Evolutionary conservation across 352 stramenopile genomes (phyloP), one percentile per base, ranked within the genome.

Genomic region (Globisporangium cederbergense): DNA sequence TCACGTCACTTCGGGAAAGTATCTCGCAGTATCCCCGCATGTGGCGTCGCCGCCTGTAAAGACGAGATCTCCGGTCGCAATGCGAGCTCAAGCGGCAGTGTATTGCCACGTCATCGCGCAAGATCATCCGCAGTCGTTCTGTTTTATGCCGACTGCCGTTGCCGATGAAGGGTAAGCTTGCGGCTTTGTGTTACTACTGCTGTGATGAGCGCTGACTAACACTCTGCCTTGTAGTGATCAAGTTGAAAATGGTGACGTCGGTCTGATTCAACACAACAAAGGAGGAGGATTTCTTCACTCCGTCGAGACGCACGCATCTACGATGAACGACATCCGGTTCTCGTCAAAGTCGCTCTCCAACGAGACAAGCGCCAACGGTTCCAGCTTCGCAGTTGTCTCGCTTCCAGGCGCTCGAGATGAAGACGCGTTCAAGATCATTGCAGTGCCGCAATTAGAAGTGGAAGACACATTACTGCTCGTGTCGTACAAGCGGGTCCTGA

Each of bases 351-450:
- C 79, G 9, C 61, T 89, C 30, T 66, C 69, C n/a, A 77, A 46
- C 34, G 64, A 70, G 16, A 46, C 54, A 18, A 67, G 52, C 10
- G 63, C 40, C 6, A 68, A 57, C 5, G 68, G 54, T 40, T 73
- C 72, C 4, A 76, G 72, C 1, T 88, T 88, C 36, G 72, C 70
- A 16, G 75, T 89, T 9, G 73, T 82, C 14, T 70, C 77, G 4
- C 66, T 88, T 1, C 71, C 72, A 40, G 81, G 79, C 14, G 69
- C 74, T 10, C 75, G 80, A 54, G 83, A 92, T 66, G 79, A 92
- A 65, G 81, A 90, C 53, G 83, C 83, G 11, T 91, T 91, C 65
- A 83, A 84, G 50, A 72, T 90, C 43, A 55, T 89, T 7, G 45
- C 62, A 7, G 83, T 87, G 7, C 49, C 74, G 46, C 66, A 70